phyloP scores from a whole-genome alignment of 805 yeast genomes.

The Zygotorulaspora sp. region DNA sequence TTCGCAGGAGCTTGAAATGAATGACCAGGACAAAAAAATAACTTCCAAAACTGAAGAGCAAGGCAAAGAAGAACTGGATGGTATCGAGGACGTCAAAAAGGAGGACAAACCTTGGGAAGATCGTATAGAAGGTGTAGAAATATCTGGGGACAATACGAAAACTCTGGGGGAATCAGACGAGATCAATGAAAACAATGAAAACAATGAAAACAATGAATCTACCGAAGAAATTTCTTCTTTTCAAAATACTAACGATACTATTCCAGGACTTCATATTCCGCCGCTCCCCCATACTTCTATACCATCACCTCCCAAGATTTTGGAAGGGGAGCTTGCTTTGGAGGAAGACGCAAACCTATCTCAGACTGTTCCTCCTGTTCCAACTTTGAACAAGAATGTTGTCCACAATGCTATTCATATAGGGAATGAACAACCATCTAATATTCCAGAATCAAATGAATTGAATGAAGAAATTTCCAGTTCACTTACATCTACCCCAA shows the following conservation, averaged over 20 bases:
- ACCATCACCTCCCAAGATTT: slow-evolving; percentile 4
- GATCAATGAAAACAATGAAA: not conserved
- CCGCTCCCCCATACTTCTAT: slow-evolving; percentile 4
- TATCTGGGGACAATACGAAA: too few species aligned
- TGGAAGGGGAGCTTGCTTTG: not conserved
- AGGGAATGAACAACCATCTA: too few species aligned
- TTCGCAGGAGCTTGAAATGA: too few species aligned
- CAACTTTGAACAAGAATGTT: not conserved
- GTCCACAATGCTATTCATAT: too few species aligned
- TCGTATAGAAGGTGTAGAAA: not conserved
- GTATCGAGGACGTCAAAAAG: too few species aligned
- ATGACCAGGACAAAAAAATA: not conserved
- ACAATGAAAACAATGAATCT: slow-evolving; percentile 19
- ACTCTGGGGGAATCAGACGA: too few species aligned
- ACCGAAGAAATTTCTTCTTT: slow-evolving; percentile 17
- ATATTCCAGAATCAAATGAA: not conserved
- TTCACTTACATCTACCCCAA: too few species aligned
- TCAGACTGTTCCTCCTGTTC: not conserved
- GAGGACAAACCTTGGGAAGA: too few species aligned
- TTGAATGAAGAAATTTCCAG: too few species aligned
- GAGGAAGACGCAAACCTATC: not conserved
- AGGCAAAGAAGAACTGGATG: too few species aligned
- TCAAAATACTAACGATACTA: slow-evolving; percentile 3
- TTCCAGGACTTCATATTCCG: not conserved
- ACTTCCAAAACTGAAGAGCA: not conserved